Evolutionary conservation across 2,329 filamentous ascomycete species (phyloP), one percentile per base, ranked within the genome.

Genomic region (Arthroderma sp.): DNA sequence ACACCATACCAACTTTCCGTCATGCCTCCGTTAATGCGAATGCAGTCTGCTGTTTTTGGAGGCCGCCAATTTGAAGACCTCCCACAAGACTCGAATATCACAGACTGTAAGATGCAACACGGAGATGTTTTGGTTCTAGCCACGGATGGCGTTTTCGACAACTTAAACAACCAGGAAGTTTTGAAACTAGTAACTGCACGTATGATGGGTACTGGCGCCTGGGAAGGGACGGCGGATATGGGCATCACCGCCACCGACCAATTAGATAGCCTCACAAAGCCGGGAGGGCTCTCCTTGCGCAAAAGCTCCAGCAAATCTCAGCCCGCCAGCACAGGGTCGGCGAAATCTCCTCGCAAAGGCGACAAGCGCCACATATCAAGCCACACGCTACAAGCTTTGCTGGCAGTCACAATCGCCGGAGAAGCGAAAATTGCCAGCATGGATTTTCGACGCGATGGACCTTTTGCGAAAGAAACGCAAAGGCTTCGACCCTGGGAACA

Each of bases 121-220:
- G 91, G 91, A 15, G 91, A 98, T 60, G 82, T 98, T 1, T 70
- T 96, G n/a, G 68, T 98, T 11, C 83, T 98, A 53, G 91, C 87
- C 1, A 94, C 87, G 0, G 91, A 98, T 63, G 91, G 91, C 3
- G 83, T 96, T 4, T 91, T 91, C 75, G 91, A 98, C 63, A 98
- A 98, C 56, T 72, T 98, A 30, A 91, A 86, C 58, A 83, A 87
- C 56, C 84, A 94, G 58, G 87, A 98, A 53, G 82, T 93, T 29
- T 73, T 98, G 8, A 77, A 80, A 48, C 78, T 93, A 43, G 80
- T 89, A 28, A 89, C 82, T 52, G 72, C 74, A 40, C 71, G 80
- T 29, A 94, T 98, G 86, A 71, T 79, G 31, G 68, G 73, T 9
- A 69, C 72, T 3, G 82, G 82, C 3, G 87, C 85, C 0, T 95